These are phyloP conservation scores for Oryza rufipogon DNA, from an alignment of 176 grass and related monocot genomes.

Conservation along the genomic window DNA sequence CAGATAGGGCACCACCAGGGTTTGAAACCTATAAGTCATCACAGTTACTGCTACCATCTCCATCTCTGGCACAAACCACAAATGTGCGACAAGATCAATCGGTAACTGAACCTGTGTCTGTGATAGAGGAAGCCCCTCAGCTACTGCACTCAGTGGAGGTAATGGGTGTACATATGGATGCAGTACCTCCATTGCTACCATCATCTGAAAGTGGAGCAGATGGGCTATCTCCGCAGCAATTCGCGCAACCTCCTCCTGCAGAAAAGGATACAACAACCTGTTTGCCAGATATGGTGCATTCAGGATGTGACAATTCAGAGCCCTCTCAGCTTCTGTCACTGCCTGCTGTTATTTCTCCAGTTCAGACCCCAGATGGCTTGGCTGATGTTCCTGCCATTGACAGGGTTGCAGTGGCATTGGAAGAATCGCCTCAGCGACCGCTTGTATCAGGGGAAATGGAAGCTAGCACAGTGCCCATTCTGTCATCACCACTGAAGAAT, in stretches of 20 bases:
- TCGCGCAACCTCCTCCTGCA: background rate
- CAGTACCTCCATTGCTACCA: background rate
- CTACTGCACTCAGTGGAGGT: background rate
- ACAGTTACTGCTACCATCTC: constrained; percentile 16
- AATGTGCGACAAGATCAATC: background rate
- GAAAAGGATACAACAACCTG: constrained; percentile 14
- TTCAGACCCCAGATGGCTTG: constrained; percentile 28
- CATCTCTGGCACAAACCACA: constrained; percentile 21
- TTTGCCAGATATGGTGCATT: constrained; percentile 28
- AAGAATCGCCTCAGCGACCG: background rate
- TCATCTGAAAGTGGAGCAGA: constrained; percentile 9
- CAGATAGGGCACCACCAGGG: constrained; percentile 36
- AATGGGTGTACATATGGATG: constrained; percentile 13
- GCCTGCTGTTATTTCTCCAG: constrained; percentile 20
- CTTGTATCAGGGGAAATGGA: constrained; percentile 13
- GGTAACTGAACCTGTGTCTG: constrained; percentile 1
- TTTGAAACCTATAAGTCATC: constrained; percentile 43
- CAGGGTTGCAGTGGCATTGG: constrained; percentile 4
- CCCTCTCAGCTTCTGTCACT: background rate
- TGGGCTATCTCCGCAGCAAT: constrained; percentile 10
- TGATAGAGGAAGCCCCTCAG: constrained; percentile 16
- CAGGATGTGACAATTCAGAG: constrained; percentile 30
- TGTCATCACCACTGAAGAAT: constrained; percentile 26
- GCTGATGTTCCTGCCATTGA: constrained; percentile 14
- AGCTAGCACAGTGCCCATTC: constrained; percentile 31